Evolutionary conservation across 257 asterid genomes (phyloP).

Genomic region (Solanum etuberosum): DNA sequence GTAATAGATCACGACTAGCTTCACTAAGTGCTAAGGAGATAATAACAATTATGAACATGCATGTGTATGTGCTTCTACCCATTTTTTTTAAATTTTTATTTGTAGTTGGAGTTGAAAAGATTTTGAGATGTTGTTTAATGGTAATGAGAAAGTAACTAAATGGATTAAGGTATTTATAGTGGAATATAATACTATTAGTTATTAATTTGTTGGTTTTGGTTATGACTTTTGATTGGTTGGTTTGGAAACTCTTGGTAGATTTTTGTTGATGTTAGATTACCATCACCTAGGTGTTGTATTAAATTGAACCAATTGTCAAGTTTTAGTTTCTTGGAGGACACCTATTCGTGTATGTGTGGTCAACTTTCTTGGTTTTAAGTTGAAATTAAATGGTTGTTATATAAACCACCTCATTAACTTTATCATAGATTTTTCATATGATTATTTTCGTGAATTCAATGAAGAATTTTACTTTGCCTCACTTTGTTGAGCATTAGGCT

Average conservation of each 20-base stretch:
- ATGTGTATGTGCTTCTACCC: too few relatives aligned
- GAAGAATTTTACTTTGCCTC: neutral
- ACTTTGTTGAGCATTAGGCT: neutral
- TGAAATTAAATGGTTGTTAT: neutral
- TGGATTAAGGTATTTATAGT: neutral
- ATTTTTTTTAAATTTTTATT: neutral
- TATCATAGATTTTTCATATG: neutral
- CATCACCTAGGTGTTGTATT: neutral
- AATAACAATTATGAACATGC: too few relatives aligned
- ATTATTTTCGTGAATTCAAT: neutral
- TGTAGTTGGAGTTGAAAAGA: neutral
- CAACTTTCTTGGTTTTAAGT: neutral
- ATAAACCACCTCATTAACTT: neutral
- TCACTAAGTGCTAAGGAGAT: too few relatives aligned
- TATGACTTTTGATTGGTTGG: conserved; percentile 6
- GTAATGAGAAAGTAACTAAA: neutral
- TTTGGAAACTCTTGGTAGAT: neutral
- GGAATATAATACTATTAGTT: neutral
- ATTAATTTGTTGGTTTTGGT: neutral
- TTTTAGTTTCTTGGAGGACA: neutral
- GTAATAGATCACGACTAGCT: too few relatives aligned
- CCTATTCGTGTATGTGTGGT: neutral
- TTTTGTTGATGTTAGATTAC: neutral
- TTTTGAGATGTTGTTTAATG: neutral
- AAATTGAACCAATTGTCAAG: neutral